Conservation (phyloP, 1,284 basidiomycete genomes). For the Trichosporon sp. region DNA sequence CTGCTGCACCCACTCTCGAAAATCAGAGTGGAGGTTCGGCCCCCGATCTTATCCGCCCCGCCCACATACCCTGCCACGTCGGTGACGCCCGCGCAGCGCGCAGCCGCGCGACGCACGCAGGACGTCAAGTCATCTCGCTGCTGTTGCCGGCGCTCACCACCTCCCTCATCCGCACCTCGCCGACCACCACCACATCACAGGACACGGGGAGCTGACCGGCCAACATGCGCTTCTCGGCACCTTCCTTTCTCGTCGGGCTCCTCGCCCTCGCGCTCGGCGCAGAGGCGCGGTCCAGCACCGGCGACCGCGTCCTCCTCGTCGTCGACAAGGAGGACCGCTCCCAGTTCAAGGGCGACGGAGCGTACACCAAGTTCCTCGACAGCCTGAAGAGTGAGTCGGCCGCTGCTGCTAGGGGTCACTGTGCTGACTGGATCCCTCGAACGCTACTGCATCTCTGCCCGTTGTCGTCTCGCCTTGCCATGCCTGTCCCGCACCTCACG, state of each 20-base stretch:
- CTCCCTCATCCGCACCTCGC: background rate
- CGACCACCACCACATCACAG: background rate
- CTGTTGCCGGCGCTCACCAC: background rate
- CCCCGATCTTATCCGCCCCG: background rate
- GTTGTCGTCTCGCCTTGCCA: background rate
- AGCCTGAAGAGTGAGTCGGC: slow-evolving; percentile 63
- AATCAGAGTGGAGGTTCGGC: slow-evolving; percentile 2
- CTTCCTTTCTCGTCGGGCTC: slow-evolving; percentile 8
- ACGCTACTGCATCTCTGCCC: background rate
- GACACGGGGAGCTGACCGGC: background rate
- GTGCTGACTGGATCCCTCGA: background rate
- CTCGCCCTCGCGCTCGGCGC: slow-evolving; percentile 17
- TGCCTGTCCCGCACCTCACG: background rate
- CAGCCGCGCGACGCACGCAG: background rate
- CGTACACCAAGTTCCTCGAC: slow-evolving; percentile 73
- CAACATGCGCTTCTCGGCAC: slow-evolving; percentile 13
- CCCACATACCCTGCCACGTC: background rate
- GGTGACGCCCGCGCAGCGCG: background rate
- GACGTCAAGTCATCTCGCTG: background rate
- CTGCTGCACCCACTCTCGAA: background rate
- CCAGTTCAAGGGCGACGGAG: slow-evolving; percentile 39
- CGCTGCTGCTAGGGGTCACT: background rate
- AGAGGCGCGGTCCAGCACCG: slow-evolving; percentile 69
- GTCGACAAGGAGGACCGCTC: slow-evolving; percentile 64
- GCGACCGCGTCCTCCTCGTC: slow-evolving; percentile 76